A percentile compares a stretch with the other conserved stretches of the same genome.
phyloP scores from a whole-genome alignment of 495 filamentous ascomycete genomes.

The Stereocaulon alpinum region DNA sequence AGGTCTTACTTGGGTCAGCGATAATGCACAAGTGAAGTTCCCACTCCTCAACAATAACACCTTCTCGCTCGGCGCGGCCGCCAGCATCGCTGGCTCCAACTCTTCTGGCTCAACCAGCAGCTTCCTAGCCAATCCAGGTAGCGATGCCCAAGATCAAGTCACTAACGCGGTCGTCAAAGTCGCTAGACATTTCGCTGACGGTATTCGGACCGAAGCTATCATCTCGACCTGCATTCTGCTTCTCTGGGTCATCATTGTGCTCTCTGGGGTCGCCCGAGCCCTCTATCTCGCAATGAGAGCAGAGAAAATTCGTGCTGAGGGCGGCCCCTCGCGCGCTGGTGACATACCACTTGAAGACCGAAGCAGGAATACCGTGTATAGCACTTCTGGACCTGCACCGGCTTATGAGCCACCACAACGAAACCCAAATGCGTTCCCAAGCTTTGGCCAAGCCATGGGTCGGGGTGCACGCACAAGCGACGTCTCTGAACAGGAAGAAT shows the following conservation, averaged over 20 bases:
- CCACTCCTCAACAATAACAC: conserved; percentile 68
- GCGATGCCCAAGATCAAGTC: conserved; percentile 66
- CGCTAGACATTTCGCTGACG: conserved; percentile 47
- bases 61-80: conserved; percentile 69
- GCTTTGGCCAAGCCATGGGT: conserved; percentile 5
- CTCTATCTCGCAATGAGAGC: conserved; percentile 37
- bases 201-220: conserved; percentile 62
- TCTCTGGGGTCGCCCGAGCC: conserved; percentile 62
- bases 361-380: conserved; percentile 3
- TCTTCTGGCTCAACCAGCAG: conserved; percentile 42
- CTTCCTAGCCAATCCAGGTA: conserved; percentile 65
- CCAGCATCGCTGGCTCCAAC: conserved; percentile 46
- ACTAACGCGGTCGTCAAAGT: conserved; percentile 61
- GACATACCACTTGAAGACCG: conserved; percentile 19
- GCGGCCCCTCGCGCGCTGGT: conserved; percentile 32
- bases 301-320: conserved; percentile 38
- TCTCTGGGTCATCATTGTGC: conserved; percentile 63
- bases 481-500: conserved; percentile 15
- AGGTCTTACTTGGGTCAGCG: conserved; percentile 79
- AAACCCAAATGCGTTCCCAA: neutral
- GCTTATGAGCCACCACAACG: conserved; percentile 22
- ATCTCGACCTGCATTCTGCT: conserved; percentile 61
- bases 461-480: conserved; percentile 1
- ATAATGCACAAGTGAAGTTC: conserved; percentile 75
- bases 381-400: conserved; percentile 18